A percentile compares a stretch with the other conserved stretches of the same genome.
These are phyloP conservation scores for Ascochyta pisi DNA, from an alignment of 2,329 filamentous ascomycete genomes.

Conservation along the genomic window DNA sequence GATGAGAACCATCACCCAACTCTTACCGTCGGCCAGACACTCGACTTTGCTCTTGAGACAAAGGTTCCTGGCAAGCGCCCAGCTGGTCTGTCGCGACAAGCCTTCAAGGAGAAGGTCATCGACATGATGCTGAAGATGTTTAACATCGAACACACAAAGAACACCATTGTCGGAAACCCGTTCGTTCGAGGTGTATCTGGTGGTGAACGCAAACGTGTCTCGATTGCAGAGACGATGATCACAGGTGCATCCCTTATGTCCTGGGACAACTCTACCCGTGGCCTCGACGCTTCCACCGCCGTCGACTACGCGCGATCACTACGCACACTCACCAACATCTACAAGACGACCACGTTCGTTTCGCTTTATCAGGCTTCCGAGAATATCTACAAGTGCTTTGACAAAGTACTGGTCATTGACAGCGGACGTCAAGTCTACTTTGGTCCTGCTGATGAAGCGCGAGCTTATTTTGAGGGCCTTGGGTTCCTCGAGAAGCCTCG, in stretches of 20 bases:
- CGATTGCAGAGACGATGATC: constrained; percentile 82
- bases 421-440: constrained; percentile 78
- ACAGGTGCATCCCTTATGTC: constrained; percentile 74
- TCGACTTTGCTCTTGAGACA: constrained; percentile 82
- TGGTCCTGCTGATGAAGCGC: constrained; percentile 70
- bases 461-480: constrained; percentile 76
- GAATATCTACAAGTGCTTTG: constrained; percentile 79
- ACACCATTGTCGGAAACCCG: constrained; percentile 84
- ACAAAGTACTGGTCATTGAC: constrained; percentile 85
- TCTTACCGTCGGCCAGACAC: constrained; percentile 84
- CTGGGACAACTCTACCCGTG: constrained; percentile 62
- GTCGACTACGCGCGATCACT: constrained; percentile 58
- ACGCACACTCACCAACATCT: constrained; percentile 76
- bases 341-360: constrained; percentile 83
- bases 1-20: constrained; percentile 87
- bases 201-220: constrained; percentile 80
- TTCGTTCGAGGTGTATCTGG: constrained; percentile 80
- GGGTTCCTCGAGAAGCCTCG: constrained; percentile 77
- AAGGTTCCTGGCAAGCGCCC: constrained; percentile 85
- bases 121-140: constrained; percentile 85
- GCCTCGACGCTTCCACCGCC: constrained; percentile 57
- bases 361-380: constrained; percentile 87
- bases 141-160: constrained; percentile 86
- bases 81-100: constrained; percentile 71
- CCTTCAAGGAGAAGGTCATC: constrained; percentile 79